Percentiles rank a stretch among this genome's conserved stretches.
phyloP scores from a whole-genome alignment of 305 asterid genomes.

The Stenogyne calaminthoides region DNA sequence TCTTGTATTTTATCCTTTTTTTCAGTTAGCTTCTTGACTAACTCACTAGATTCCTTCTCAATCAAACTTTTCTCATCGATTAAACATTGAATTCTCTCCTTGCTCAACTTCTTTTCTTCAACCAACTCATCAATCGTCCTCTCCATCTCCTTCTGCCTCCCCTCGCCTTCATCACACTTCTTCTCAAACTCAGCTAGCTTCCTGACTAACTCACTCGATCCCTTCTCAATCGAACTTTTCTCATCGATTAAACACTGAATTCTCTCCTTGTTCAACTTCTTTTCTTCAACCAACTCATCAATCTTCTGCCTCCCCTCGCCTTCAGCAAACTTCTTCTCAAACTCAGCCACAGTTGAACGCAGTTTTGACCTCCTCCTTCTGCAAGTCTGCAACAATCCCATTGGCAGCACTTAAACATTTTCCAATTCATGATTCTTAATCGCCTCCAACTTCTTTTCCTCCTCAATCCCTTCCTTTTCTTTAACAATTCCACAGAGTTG shows the following conservation, averaged over 20 bases:
- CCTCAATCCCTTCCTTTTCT: slow-evolving; percentile 53
- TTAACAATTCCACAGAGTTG: slow-evolving; percentile 31
- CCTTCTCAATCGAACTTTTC: slow-evolving; percentile 46
- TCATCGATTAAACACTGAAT: slow-evolving; percentile 45
- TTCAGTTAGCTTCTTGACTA: slow-evolving; percentile 37
- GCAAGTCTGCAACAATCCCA: slow-evolving; percentile 44
- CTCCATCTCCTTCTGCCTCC: slow-evolving; percentile 53
- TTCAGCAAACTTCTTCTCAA: slow-evolving; percentile 58
- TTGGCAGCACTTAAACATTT: slow-evolving; percentile 44
- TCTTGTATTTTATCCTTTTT: slow-evolving; percentile 37
- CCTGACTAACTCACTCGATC: slow-evolving; percentile 36
- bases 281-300: slow-evolving; percentile 45
- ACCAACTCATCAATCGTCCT: slow-evolving; percentile 45
- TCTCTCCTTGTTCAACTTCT: slow-evolving; percentile 42
- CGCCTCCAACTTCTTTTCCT: slow-evolving; percentile 43
- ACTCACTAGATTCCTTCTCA: slow-evolving; percentile 48
- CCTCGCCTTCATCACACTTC: slow-evolving; percentile 46
- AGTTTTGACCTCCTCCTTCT: slow-evolving; percentile 42
- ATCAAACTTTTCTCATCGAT: slow-evolving; percentile 44
- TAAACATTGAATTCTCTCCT: slow-evolving; percentile 42
- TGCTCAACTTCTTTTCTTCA: slow-evolving; percentile 44
- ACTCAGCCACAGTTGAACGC: slow-evolving; percentile 38
- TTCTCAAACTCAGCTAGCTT: slow-evolving; percentile 53
- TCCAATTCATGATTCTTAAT: slow-evolving; percentile 51
- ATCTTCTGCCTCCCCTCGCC: slow-evolving; percentile 53